Evolutionary conservation across 768 basidiomycete genomes (phyloP), one percentile per base, ranked within the genome.

Genomic region (Suillus hirtellus): DNA sequence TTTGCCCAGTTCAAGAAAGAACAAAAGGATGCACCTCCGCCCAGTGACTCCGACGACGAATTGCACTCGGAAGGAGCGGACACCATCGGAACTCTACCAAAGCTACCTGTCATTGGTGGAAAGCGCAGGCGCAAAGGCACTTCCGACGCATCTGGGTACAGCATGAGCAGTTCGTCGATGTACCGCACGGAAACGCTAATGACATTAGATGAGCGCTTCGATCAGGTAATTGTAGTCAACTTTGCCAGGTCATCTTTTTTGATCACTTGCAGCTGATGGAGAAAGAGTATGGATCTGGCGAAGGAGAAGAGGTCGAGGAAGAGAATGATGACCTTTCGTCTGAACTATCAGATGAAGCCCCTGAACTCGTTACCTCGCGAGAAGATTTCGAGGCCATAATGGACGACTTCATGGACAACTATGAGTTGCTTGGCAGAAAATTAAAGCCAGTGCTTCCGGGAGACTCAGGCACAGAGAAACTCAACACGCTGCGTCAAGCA

Each of bases 131-230:
- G 87, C 66, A 88, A 88, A 68, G 88, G 87, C 3, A 81, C 87
- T 0, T 94, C 92, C 59, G 90, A 94, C 66, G 95, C 93, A 10
- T 94, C 93, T 24, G 95, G 93, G 14, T 96, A 96, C 81, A 93
- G 91, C 72, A 98, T 99, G 95, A 96, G 92, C 74, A 95, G 93
- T 69, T 95, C 94, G 3, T 94, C 94, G 15, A 94, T 99, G 92
- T 92, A 86, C 77, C 86, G 97, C 52, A 99, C 93, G 67, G 90
- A 95, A 68, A 89, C 93, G 1, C 77, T 99, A 35, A 86, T 92
- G 59, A 90, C 88, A 2, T 80, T 99, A 49, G 97, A 99, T 71
- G 94, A 98, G 71, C 85, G 89, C 12, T 99, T 99, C 72, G 96
- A 99, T 69, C 88, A 94, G 82, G 97, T 94, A 67, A 65, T 46